These are phyloP conservation scores for Heliamphora exappendiculata DNA, from an alignment of 148 eudicot genomes.

Conservation along the genomic window DNA sequence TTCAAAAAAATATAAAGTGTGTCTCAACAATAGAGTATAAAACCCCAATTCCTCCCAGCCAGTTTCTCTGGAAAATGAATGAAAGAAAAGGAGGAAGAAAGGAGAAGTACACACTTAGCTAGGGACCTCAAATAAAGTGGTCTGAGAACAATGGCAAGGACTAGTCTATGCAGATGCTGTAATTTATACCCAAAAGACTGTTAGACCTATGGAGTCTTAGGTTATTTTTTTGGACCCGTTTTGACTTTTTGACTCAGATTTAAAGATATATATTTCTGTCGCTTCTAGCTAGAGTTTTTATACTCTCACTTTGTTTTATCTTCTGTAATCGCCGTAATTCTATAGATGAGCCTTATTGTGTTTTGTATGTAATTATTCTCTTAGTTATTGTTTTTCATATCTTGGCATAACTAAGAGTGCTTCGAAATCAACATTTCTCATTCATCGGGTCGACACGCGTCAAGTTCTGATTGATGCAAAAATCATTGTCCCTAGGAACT, in stretches of 20 bases:
- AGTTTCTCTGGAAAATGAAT: conserved; percentile 3
- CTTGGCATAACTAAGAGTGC: too few species aligned
- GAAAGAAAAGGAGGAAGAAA: background rate
- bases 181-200: conserved; percentile 22
- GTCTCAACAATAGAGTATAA: background rate
- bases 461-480: conserved; percentile 24
- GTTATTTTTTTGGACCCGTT: too few species aligned
- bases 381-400: too few species aligned
- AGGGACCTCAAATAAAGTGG: background rate
- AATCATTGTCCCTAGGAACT: conserved; percentile 14
- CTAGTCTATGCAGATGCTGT: conserved; percentile 9
- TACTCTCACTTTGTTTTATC: too few species aligned
- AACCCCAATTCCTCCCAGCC: background rate
- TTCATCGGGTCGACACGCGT: conserved; percentile 34
- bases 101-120: conserved; percentile 14
- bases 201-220: too few species aligned
- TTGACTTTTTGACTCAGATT: too few species aligned
- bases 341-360: too few species aligned
- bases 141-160: conserved; percentile 1
- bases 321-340: too few species aligned
- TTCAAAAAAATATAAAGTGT: background rate
- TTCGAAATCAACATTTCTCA: background rate
- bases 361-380: too few species aligned
- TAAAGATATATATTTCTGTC: too few species aligned
- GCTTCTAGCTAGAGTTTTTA: too few species aligned